Percentiles rank a stretch among this genome's conserved stretches.
Evolutionary conservation across 2,329 filamentous ascomycete species (phyloP).

Genomic region (Ascochyta viciae-villosae): DNA sequence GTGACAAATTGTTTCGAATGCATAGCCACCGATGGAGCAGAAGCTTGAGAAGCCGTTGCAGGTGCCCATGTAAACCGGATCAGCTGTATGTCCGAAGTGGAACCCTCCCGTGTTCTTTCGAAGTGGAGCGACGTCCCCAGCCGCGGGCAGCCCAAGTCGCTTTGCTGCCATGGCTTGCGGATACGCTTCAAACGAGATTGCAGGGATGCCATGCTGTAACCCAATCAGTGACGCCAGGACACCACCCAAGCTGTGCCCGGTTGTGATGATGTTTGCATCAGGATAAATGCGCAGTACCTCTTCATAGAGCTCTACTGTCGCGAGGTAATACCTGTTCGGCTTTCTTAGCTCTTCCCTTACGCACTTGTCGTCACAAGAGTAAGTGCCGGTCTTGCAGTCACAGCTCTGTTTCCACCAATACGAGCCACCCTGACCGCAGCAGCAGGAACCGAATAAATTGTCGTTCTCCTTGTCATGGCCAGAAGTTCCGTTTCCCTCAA

Average conservation of each 20-base stretch:
- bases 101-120: slow-evolving; percentile 45
- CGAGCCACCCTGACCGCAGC: slow-evolving; percentile 45
- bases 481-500: slow-evolving; percentile 46
- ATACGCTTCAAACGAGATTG: slow-evolving; percentile 46
- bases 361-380: slow-evolving; percentile 45
- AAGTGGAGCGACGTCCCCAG: slow-evolving; percentile 40
- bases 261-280: slow-evolving; percentile 43
- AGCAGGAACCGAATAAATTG: slow-evolving; percentile 47
- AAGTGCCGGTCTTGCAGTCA: slow-evolving; percentile 46
- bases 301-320: slow-evolving; percentile 42
- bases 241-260: slow-evolving; percentile 46
- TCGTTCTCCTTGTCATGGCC: slow-evolving; percentile 48
- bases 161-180: slow-evolving; percentile 46
- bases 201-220: slow-evolving; percentile 41
- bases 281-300: slow-evolving; percentile 45
- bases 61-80: slow-evolving; percentile 48
- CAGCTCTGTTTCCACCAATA: slow-evolving; percentile 47
- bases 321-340: slow-evolving; percentile 44
- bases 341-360: slow-evolving; percentile 40
- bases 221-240: slow-evolving; percentile 46
- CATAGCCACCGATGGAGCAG: slow-evolving; percentile 47
- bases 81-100: slow-evolving; percentile 47
- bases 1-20: slow-evolving; percentile 47
- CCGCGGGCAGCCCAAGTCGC: slow-evolving; percentile 40
- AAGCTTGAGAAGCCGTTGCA: slow-evolving; percentile 46